Evolutionary conservation across 108 stramenopile genomes (phyloP).

Genomic region (Discostella stelligeroides): DNA sequence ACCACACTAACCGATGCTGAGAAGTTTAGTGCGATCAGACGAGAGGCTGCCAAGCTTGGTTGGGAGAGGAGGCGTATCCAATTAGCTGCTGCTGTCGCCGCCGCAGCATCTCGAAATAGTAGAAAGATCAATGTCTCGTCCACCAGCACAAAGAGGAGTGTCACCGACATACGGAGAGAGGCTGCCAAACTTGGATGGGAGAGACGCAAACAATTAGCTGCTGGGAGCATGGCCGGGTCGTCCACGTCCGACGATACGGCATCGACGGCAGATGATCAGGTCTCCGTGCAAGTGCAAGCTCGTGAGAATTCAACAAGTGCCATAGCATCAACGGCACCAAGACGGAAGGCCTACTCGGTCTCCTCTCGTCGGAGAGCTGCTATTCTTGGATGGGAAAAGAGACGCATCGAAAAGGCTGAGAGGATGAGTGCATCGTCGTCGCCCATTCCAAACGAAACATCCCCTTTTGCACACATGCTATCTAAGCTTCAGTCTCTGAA

Average conservation of each 20-base stretch:
- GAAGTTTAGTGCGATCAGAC: constrained; percentile 1
- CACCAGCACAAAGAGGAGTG: neutral
- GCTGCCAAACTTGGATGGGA: constrained; percentile 35
- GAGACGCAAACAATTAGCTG: constrained; percentile 20
- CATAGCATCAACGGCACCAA: neutral
- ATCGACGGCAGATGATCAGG: constrained; percentile 1
- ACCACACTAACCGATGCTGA: neutral
- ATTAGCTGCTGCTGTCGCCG: constrained; percentile 2
- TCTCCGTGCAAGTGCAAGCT: neutral
- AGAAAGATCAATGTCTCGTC: no score
- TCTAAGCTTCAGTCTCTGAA: neutral
- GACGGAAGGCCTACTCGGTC: constrained; percentile 25
- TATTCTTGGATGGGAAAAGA: constrained; percentile 37
- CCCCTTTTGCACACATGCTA: constrained; percentile 14
- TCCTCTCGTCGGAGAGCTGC: constrained; percentile 23
- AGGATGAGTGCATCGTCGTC: constrained; percentile 10
- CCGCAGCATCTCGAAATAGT: no score
- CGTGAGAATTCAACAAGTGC: neutral
- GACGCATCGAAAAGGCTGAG: neutral
- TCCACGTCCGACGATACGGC: constrained; percentile 12
- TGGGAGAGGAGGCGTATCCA: constrained; percentile 25
- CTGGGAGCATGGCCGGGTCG: constrained; percentile 1
- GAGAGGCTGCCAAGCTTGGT: constrained; percentile 21
- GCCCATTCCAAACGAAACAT: constrained; percentile 8
- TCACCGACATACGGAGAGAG: neutral